A percentile compares a stretch with the other conserved stretches of the same genome.
Evolutionary conservation across 2,329 filamentous ascomycete genomes (phyloP).

Genomic region (Aurifilum marmelostoma): DNA sequence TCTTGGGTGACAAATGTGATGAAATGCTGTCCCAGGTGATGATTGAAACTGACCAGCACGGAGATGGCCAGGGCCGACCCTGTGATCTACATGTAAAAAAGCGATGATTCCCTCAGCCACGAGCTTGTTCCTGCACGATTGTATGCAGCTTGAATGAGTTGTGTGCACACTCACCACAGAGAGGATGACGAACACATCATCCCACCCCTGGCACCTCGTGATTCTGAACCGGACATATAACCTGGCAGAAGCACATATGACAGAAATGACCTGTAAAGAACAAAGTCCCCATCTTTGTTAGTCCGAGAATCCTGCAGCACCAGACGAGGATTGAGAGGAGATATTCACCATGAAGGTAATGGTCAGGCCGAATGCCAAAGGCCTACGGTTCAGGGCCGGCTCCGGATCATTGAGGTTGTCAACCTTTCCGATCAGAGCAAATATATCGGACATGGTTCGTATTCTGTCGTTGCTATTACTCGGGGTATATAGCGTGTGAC

Average conservation of each 20-base stretch:
- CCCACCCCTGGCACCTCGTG: conserved; percentile 26
- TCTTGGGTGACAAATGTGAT: conserved; percentile 8
- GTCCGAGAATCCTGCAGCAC: too few relatives aligned
- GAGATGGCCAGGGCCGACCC: neutral
- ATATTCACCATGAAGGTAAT: neutral
- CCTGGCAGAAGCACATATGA: conserved; percentile 10
- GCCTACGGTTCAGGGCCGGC: neutral
- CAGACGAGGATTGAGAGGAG: too few relatives aligned
- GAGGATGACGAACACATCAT: conserved; percentile 25
- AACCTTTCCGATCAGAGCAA: conserved; percentile 30
- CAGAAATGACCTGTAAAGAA: conserved; percentile 7
- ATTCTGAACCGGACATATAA: conserved; percentile 21
- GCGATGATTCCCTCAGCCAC: neutral
- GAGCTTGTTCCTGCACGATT: neutral
- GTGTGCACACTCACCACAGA: conserved; percentile 16
- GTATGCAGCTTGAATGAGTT: too few relatives aligned
- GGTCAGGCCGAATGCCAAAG: neutral
- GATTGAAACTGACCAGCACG: conserved; percentile 1
- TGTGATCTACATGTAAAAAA: neutral
- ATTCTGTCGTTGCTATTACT: neutral
- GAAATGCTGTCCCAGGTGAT: conserved; percentile 21
- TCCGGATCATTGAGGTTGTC: conserved; percentile 30
- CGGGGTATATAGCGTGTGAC: neutral
- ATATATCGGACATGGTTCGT: conserved; percentile 2
- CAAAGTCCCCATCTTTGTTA: neutral